These are phyloP conservation scores for Karstenula rhodostoma DNA, from an alignment of 2,329 filamentous ascomycete genomes.

Conservation along the genomic window DNA sequence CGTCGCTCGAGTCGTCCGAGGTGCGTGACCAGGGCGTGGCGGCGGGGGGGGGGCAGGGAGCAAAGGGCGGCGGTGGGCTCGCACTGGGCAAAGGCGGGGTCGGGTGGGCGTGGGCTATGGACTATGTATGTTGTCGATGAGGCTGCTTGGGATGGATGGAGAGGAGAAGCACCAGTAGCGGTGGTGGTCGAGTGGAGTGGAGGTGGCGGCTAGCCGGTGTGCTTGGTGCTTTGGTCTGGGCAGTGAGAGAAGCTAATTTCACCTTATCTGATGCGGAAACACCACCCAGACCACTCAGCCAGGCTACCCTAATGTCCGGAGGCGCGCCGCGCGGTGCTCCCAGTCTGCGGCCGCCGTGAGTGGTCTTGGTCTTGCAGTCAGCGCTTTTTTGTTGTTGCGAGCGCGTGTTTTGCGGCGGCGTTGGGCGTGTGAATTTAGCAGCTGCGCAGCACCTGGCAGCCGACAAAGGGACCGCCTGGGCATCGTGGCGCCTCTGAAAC, in stretches of 20 bases:
- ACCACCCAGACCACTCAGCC: slow-evolving; percentile 11
- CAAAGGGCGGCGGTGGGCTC: slow-evolving; percentile 21
- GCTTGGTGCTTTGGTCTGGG: not conserved
- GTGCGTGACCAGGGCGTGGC: slow-evolving; percentile 10
- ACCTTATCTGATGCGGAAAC: slow-evolving; percentile 22
- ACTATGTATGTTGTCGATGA: slow-evolving; percentile 35
- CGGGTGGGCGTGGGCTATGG: slow-evolving; percentile 20
- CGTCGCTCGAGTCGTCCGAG: slow-evolving; percentile 23
- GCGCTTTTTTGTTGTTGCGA: not conserved
- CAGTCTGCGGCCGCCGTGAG: not conserved
- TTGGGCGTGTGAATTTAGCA: not conserved
- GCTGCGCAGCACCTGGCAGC: slow-evolving; percentile 6
- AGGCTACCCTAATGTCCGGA: slow-evolving; percentile 7
- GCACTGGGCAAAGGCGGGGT: slow-evolving; percentile 12
- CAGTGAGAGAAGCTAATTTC: slow-evolving; percentile 12
- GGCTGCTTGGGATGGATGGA: slow-evolving; percentile 39
- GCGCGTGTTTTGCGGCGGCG: not conserved
- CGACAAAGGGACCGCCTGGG: slow-evolving; percentile 8
- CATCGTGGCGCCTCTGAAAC: slow-evolving; percentile 12
- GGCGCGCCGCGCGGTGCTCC: slow-evolving; percentile 4
- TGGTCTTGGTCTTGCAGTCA: not conserved
- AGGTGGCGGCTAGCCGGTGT: slow-evolving; percentile 17
- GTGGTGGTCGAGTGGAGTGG: slow-evolving; percentile 28
- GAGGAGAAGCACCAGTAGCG: slow-evolving; percentile 22
- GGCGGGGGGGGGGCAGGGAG: slow-evolving; percentile 23